Percentiles rank a stretch among this genome's conserved stretches.
These are phyloP conservation scores for Trametes elegans DNA, from an alignment of 768 basidiomycete genomes.

Conservation along the genomic window DNA sequence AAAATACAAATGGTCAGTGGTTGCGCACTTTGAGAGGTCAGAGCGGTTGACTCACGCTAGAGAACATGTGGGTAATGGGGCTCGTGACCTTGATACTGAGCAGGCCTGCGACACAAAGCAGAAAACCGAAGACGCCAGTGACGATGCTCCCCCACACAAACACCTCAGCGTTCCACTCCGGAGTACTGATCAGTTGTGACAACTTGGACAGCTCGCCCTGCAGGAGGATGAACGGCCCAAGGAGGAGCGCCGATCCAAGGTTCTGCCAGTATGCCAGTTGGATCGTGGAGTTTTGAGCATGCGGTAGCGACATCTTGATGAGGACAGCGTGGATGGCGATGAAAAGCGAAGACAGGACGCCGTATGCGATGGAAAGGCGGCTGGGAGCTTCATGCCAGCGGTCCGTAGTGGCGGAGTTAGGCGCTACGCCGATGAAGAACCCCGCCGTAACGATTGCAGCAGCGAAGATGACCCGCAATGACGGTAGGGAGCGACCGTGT, in stretches of 20 bases:
- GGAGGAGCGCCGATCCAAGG: constrained; percentile 59
- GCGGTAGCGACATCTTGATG: constrained; percentile 66
- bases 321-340: constrained; percentile 76
- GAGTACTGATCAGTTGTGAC: constrained; percentile 35
- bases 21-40: background rate
- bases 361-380: constrained; percentile 62
- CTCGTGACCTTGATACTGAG: constrained; percentile 81
- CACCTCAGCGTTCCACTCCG: constrained; percentile 47
- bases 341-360: constrained; percentile 68
- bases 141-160: constrained; percentile 65
- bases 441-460: constrained; percentile 67
- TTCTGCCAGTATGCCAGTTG: constrained; percentile 82
- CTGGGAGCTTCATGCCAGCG: constrained; percentile 41
- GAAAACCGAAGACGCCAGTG: constrained; percentile 78
- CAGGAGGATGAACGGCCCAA: constrained; percentile 62
- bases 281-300: constrained; percentile 69
- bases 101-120: constrained; percentile 76
- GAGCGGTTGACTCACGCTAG: constrained; percentile 49
- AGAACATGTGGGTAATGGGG: constrained; percentile 86
- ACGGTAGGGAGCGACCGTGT: constrained; percentile 52
- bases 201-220: constrained; percentile 51
- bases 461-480: constrained; percentile 52
- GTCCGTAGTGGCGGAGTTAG: constrained; percentile 35
- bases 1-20: background rate
- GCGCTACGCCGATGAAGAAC: constrained; percentile 74